Conservation (phyloP, 2,329 filamentous ascomycete genomes). For the Monascus ruber region DNA sequence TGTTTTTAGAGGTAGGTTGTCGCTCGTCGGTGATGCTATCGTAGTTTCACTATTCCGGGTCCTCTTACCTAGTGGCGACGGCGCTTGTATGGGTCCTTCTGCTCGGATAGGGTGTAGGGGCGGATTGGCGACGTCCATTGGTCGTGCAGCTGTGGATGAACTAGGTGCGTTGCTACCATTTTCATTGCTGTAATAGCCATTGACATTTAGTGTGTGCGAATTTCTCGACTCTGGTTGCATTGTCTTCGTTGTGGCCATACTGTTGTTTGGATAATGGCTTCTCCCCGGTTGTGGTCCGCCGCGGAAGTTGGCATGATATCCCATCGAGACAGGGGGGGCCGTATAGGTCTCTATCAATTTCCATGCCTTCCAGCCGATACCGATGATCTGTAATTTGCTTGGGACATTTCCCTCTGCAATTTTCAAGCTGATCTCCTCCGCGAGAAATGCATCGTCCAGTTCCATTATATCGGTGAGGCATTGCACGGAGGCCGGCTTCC, state of each 20-base stretch:
- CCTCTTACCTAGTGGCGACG: conserved; percentile 12
- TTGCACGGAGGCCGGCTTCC: conserved; percentile 6
- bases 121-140: background rate
- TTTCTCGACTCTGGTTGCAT: background rate
- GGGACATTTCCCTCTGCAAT: conserved; percentile 23
- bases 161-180: no score
- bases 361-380: conserved; percentile 29
- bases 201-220: no score
- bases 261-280: conserved; percentile 1
- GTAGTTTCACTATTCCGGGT: conserved; percentile 5
- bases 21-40: background rate
- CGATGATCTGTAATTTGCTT: conserved; percentile 22
- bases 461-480: conserved; percentile 25
- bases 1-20: background rate
- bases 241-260: background rate
- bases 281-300: conserved; percentile 2
- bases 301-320: conserved; percentile 5
- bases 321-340: conserved; percentile 9
- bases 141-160: background rate
- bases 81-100: background rate
- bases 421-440: conserved; percentile 17
- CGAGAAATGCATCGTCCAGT: conserved; percentile 23
- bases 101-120: background rate
- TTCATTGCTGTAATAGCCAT: no score
- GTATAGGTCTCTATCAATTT: conserved; percentile 27